Evolutionary conservation across 371 early-diverging fungal species (phyloP).

Genomic region (Sanchytrium tribonematis): DNA sequence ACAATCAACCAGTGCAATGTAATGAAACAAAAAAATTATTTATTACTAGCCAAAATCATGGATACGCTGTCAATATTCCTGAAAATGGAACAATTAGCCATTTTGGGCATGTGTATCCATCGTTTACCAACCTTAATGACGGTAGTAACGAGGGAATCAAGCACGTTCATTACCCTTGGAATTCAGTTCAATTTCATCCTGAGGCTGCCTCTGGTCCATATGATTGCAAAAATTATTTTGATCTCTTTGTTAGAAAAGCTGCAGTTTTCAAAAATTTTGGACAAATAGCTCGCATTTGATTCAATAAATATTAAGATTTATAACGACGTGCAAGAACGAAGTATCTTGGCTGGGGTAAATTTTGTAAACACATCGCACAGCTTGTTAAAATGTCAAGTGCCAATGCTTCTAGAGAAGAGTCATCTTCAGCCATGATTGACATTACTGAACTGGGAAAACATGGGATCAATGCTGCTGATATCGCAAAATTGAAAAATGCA

Average conservation of each 20-base stretch:
- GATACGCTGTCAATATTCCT: slow-evolving; percentile 34
- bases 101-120: slow-evolving; percentile 34
- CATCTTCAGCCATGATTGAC: too few species aligned
- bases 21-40: slow-evolving; percentile 32
- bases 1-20: slow-evolving; percentile 71
- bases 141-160: slow-evolving; percentile 74
- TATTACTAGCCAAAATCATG: slow-evolving; percentile 87
- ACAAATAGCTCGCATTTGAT: too few species aligned
- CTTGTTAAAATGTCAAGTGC: too few species aligned
- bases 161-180: slow-evolving; percentile 35
- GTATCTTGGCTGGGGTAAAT: too few species aligned
- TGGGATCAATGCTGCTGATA: slow-evolving; percentile 50
- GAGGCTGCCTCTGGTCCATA: slow-evolving; percentile 81
- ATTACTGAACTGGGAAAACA: slow-evolving; percentile 17
- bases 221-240: slow-evolving; percentile 63
- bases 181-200: slow-evolving; percentile 83
- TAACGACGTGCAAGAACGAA: too few species aligned
- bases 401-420: too few species aligned
- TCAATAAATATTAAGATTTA: too few species aligned
- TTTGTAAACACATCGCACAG: too few species aligned
- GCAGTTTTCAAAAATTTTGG: too few species aligned
- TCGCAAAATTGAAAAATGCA: slow-evolving; percentile 42
- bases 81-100: slow-evolving; percentile 20
- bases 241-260: slow-evolving; percentile 28
- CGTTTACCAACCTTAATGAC: slow-evolving; percentile 76